phyloP scores from a whole-genome alignment of 768 basidiomycete genomes.

The Amanita muscaria region DNA sequence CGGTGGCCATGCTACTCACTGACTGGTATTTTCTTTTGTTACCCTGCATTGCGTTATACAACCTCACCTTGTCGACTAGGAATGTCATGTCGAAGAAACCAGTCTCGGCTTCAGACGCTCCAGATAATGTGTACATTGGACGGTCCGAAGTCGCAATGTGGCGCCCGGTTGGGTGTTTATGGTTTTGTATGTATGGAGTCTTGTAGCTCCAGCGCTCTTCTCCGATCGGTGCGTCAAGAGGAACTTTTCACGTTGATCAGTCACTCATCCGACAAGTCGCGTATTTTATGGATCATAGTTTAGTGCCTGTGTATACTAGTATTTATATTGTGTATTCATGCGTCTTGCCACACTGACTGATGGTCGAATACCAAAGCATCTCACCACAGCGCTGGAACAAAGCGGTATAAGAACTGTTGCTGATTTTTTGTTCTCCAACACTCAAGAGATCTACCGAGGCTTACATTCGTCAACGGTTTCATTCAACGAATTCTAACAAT shows the following conservation, averaged over 20 bases:
- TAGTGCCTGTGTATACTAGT: no score
- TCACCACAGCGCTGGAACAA: constrained; percentile 38
- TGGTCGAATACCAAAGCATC: constrained; percentile 28
- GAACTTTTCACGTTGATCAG: no score
- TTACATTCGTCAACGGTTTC: constrained; percentile 42
- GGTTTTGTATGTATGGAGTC: constrained; percentile 76
- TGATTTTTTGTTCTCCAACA: constrained; percentile 46
- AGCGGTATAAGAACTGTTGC: constrained; percentile 46
- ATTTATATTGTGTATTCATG: constrained; percentile 22
- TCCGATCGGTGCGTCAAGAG: constrained; percentile 69
- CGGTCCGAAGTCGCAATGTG: constrained; percentile 97
- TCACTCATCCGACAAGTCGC: no score
- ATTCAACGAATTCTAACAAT: constrained; percentile 46
- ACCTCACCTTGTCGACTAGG: constrained; percentile 30
- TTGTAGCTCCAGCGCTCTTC: constrained; percentile 79
- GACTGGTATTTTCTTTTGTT: constrained; percentile 70
- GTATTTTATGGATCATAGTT: no score
- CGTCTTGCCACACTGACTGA: constrained; percentile 31
- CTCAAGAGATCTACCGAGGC: constrained; percentile 41
- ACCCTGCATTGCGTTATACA: background rate
- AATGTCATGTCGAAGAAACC: constrained; percentile 58
- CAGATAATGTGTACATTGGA: constrained; percentile 84
- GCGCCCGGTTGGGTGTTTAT: constrained; percentile 96
- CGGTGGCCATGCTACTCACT: constrained; percentile 91
- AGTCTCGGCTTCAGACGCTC: constrained; percentile 42